phyloP scores from a whole-genome alignment of 352 stramenopile genomes.

The Plasmopara halstedii region DNA sequence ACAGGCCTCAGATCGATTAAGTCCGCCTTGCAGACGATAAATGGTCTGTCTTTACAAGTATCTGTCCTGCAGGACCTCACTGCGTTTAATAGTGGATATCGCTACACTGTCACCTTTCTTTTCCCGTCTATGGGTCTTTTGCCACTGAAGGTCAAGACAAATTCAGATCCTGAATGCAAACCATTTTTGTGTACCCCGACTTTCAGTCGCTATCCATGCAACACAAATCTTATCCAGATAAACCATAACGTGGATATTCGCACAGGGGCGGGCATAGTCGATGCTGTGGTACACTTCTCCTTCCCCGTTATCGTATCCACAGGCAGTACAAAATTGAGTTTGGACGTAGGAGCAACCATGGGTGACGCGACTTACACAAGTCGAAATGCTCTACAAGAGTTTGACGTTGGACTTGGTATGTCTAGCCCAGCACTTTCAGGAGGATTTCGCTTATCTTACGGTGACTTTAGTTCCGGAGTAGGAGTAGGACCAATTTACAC shows the following conservation, averaged over 20 bases:
- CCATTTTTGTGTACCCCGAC: slow-evolving; percentile 25
- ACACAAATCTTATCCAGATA: slow-evolving; percentile 23
- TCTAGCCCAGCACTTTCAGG: slow-evolving; percentile 36
- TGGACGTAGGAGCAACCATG: slow-evolving; percentile 32
- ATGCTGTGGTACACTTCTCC: slow-evolving; percentile 42
- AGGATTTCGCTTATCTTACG: slow-evolving; percentile 50
- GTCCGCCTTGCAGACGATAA: slow-evolving; percentile 33
- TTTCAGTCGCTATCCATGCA: slow-evolving; percentile 25
- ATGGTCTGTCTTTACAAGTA: slow-evolving; percentile 29
- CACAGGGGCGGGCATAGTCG: slow-evolving; percentile 35
- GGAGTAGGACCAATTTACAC: slow-evolving; percentile 20
- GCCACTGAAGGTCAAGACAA: slow-evolving; percentile 23
- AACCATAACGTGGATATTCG: slow-evolving; percentile 40
- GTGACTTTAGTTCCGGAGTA: slow-evolving; percentile 31
- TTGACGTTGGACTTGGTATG: slow-evolving; percentile 49
- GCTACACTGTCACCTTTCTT: slow-evolving; percentile 43
- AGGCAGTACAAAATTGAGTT: slow-evolving; percentile 24
- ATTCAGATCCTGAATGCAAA: slow-evolving; percentile 13
- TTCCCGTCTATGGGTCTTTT: slow-evolving; percentile 46
- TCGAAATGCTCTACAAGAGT: slow-evolving; percentile 37
- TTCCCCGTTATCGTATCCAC: slow-evolving; percentile 33
- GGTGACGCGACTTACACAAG: slow-evolving; percentile 33
- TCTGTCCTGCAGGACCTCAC: slow-evolving; percentile 26
- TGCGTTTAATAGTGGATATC: slow-evolving; percentile 41
- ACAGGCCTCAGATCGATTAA: slow-evolving; percentile 27